Evolutionary conservation across 768 basidiomycete genomes (phyloP).

Genomic region (Lyophyllum atratum): DNA sequence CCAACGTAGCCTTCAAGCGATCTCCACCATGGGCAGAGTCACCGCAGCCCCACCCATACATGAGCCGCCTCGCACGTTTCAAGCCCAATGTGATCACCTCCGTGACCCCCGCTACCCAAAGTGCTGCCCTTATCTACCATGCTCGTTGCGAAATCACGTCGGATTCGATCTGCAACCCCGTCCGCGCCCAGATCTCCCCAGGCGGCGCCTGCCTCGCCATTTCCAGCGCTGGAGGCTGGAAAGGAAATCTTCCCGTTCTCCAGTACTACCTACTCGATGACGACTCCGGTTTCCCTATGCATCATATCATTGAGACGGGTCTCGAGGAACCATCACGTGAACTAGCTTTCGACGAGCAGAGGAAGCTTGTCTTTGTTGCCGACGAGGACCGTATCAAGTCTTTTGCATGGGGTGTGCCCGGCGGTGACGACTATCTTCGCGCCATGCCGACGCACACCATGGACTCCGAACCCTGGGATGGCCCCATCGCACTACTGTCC

Average conservation of each 20-base stretch:
- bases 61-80: conserved; percentile 39
- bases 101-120: conserved; percentile 17
- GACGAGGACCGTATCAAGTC: background rate
- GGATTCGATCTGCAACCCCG: conserved; percentile 18
- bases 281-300: background rate
- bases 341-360: background rate
- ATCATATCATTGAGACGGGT: background rate
- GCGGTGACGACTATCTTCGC: background rate
- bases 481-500: conserved; percentile 26
- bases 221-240: conserved; percentile 29
- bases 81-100: conserved; percentile 19
- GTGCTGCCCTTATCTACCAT: conserved; percentile 24
- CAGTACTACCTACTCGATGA: background rate
- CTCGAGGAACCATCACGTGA: background rate
- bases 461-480: conserved; percentile 8
- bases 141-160: conserved; percentile 27
- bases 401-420: background rate
- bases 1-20: background rate
- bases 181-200: conserved; percentile 19
- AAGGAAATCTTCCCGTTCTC: conserved; percentile 13
- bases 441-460: conserved; percentile 8
- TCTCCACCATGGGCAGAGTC: background rate
- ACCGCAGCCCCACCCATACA: conserved; percentile 23
- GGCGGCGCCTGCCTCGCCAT: conserved; percentile 27
- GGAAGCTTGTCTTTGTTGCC: background rate